phyloP scores from a whole-genome alignment of 2,329 filamentous ascomycete species.

The Daldinia sp. region DNA sequence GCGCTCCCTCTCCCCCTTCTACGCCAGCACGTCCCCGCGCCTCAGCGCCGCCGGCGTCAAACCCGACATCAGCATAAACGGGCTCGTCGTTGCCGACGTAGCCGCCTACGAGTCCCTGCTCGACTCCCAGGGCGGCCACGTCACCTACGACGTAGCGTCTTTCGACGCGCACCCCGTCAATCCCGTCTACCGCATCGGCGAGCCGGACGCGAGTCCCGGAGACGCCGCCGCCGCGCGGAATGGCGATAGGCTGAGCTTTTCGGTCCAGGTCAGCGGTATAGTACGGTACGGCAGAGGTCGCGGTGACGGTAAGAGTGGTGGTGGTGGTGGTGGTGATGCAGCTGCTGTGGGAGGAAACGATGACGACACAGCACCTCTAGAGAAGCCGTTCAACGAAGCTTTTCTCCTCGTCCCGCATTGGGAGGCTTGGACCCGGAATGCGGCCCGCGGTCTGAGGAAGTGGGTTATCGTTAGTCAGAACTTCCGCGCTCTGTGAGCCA shows the following conservation, averaged over 20 bases:
- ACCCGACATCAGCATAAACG: slow-evolving; percentile 84
- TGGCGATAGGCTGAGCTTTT: slow-evolving; percentile 73
- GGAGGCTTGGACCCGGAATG: slow-evolving; percentile 67
- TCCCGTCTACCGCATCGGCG: slow-evolving; percentile 69
- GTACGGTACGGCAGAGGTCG: slow-evolving; percentile 74
- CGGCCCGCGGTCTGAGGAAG: slow-evolving; percentile 64
- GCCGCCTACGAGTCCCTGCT: slow-evolving; percentile 76
- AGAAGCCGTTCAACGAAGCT: slow-evolving; percentile 81
- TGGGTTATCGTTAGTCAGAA: slow-evolving; percentile 81
- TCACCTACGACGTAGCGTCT: slow-evolving; percentile 79
- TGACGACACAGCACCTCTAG: slow-evolving; percentile 54
- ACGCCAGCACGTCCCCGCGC: slow-evolving; percentile 69
- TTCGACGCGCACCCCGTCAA: slow-evolving; percentile 85
- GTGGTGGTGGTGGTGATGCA: not conserved
- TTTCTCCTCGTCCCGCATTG: slow-evolving; percentile 85
- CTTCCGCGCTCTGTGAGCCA: slow-evolving; percentile 67
- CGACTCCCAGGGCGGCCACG: slow-evolving; percentile 63
- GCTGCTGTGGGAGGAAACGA: not conserved
- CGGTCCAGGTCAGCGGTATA: slow-evolving; percentile 79
- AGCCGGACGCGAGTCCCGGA: slow-evolving; percentile 56
- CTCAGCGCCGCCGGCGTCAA: slow-evolving; percentile 63
- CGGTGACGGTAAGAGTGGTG: slow-evolving; percentile 50
- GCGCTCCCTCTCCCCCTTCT: slow-evolving; percentile 73
- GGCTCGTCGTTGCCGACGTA: slow-evolving; percentile 72
- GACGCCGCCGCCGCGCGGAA: slow-evolving; percentile 46